Evolutionary conservation across 768 basidiomycete species (phyloP).

Genomic region (Suillus discolor): DNA sequence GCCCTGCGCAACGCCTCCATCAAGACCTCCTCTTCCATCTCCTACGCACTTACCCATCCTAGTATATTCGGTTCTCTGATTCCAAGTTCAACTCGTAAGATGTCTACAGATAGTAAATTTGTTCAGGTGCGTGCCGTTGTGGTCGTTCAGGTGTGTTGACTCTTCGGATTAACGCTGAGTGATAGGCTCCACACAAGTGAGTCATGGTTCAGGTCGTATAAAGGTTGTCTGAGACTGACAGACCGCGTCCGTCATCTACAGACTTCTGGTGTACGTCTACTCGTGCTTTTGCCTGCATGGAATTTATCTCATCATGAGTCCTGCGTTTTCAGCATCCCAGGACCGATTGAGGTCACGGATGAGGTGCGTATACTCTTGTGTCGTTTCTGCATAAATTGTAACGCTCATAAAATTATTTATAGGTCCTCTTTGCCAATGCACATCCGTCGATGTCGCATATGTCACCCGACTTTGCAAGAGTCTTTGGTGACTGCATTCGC

Average conservation of each 20-base stretch:
- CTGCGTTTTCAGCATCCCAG: slow-evolving; percentile 50
- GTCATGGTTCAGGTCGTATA: slow-evolving; percentile 15
- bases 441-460: slow-evolving; percentile 90
- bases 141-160: background rate
- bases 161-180: slow-evolving; percentile 1
- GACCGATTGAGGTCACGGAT: slow-evolving; percentile 65
- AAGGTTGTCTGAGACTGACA: slow-evolving; percentile 22
- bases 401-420: background rate
- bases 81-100: slow-evolving; percentile 10
- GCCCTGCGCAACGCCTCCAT: slow-evolving; percentile 14
- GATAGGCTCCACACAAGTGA: slow-evolving; percentile 54
- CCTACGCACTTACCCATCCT: background rate
- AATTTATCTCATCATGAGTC: slow-evolving; percentile 12
- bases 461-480: slow-evolving; percentile 82
- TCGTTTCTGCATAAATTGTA: background rate
- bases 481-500: slow-evolving; percentile 87
- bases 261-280: slow-evolving; percentile 49
- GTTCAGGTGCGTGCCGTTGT: slow-evolving; percentile 19
- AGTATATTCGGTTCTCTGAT: slow-evolving; percentile 4
- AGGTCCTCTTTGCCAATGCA: slow-evolving; percentile 93
- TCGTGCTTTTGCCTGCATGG: background rate
- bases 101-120: slow-evolving; percentile 25
- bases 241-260: slow-evolving; percentile 28
- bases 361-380: slow-evolving; percentile 39
- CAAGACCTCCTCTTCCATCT: slow-evolving; percentile 5